Base-by-base conservation (phyloP, 768 basidiomycete species). In the Mrakia blollopis region DNA sequence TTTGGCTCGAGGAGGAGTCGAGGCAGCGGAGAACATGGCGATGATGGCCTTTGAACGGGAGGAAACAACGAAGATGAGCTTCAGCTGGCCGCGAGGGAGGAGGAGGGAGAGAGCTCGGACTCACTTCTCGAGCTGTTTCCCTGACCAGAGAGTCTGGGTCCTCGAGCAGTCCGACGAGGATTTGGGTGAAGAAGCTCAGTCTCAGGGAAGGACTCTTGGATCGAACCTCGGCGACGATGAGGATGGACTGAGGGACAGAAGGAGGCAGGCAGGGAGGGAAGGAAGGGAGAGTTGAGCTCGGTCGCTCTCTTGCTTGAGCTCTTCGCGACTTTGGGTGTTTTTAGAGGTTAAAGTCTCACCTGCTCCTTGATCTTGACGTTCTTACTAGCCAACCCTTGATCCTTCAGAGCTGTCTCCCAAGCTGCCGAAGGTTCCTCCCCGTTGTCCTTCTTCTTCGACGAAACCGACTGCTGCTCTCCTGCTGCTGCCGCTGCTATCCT, bases 141-240 rank as follows among this genome's bases (percentile, higher is more conserved):
- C 97, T 91, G 72, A 98, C 97, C 80, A 89, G 89, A 28, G 91
- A 88, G 81, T 99, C 97, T 0, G 89, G 89, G 83, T 98, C 96
- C 85, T 98, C 92, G 41, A 99, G 86, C 54, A 90, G 86, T 74
- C 90, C 92, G 47, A 98, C 92, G 70, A 99, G 88, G 18, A 87
- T 84, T 1, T 91, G 83, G 44, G 96, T 87, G 84, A 91, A 98
- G 8, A 91, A 88, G 63, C 91, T 88, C 61, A 97, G 88, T 50
- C 93, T 92, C 77, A 93, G 92, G 62, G 88, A 85, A 80, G 88
- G 88, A 18, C 3, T 14, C 82, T 91, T 88, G 62, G 85, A 82
- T 52, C 90, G 89, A 72, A 92, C 57, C 5, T 3, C 7, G 8
- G 28, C 54, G 35, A 68, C 28, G n/a, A 61, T 32, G 8, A 7